These are phyloP conservation scores for Pseudogymnoascus destructans DNA, from an alignment of 2,329 filamentous ascomycete species.

Conservation along the genomic window DNA sequence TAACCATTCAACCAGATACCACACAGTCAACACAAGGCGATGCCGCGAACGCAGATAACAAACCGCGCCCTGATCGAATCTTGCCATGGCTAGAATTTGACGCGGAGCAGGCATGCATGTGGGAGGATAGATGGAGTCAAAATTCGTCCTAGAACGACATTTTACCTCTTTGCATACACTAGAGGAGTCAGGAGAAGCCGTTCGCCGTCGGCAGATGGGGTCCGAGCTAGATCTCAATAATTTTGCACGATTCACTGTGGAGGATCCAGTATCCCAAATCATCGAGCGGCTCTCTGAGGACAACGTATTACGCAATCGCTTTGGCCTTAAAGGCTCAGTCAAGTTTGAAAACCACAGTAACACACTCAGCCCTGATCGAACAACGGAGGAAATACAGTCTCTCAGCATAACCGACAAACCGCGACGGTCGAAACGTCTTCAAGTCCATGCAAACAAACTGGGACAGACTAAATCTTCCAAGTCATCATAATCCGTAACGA, in stretches of 20 bases:
- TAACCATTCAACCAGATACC: not conserved
- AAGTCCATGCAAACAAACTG: not conserved
- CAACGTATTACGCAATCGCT: not conserved
- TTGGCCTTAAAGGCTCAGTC: not conserved
- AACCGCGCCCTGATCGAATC: no score
- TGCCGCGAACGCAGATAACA: no score
- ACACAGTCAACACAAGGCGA: no score
- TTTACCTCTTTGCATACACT: not conserved
- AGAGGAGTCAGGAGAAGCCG: no score
- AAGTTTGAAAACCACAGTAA: not conserved
- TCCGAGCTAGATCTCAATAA: no score
- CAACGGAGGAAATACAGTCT: no score
- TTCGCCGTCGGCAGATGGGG: no score
- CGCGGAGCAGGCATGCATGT: not conserved
- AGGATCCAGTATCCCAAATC: not conserved
- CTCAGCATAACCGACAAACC: no score
- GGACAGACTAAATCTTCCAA: not conserved
- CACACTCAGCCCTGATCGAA: not conserved
- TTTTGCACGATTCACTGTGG: no score
- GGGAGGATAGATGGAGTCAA: not conserved
- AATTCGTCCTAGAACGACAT: not conserved
- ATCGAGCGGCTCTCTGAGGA: not conserved
- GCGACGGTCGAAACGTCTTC: no score
- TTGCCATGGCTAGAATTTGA: not conserved
- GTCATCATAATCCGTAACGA: not conserved